Evolutionary conservation across 2,329 filamentous ascomycete species (phyloP).

Genomic region (Madurella fahalii): DNA sequence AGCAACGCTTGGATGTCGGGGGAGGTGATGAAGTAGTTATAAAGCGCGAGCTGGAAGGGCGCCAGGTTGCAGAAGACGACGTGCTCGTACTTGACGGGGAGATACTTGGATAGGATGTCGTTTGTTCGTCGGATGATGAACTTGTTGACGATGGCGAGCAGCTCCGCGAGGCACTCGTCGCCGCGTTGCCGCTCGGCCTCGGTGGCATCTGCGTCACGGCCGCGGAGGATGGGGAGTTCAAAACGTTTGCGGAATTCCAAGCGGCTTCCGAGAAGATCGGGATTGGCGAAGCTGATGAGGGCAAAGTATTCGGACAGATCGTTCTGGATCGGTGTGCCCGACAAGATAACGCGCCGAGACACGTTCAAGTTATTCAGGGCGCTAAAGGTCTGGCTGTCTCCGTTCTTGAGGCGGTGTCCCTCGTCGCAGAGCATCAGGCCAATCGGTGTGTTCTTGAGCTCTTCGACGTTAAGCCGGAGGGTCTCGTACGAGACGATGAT

Average conservation of each 20-base stretch:
- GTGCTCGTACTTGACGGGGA: slow-evolving; percentile 98
- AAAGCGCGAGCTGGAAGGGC: slow-evolving; percentile 86
- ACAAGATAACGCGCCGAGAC: slow-evolving; percentile 85
- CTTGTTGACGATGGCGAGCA: slow-evolving; percentile 86
- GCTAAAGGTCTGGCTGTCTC: slow-evolving; percentile 90
- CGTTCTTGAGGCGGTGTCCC: slow-evolving; percentile 94
- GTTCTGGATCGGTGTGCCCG: slow-evolving; percentile 96
- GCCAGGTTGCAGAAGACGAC: slow-evolving; percentile 96
- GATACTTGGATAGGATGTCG: slow-evolving; percentile 94
- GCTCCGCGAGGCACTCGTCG: slow-evolving; percentile 74
- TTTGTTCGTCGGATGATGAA: slow-evolving; percentile 98
- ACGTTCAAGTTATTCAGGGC: slow-evolving; percentile 90
- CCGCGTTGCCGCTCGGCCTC: slow-evolving; percentile 79
- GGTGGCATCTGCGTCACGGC: slow-evolving; percentile 84
- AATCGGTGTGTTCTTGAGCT: slow-evolving; percentile 84
- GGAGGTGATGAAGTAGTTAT: slow-evolving; percentile 96
- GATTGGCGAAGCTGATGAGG: slow-evolving; percentile 93
- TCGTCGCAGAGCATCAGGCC: slow-evolving; percentile 94
- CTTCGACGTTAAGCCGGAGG: slow-evolving; percentile 81
- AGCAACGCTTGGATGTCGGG: slow-evolving; percentile 90
- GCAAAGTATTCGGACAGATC: slow-evolving; percentile 98
- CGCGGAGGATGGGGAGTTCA: slow-evolving; percentile 86
- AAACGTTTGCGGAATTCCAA: slow-evolving; percentile 91
- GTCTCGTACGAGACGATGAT: slow-evolving; percentile 99
- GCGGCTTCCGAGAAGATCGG: slow-evolving; percentile 81